Conservation (phyloP, 1,284 basidiomycete genomes). For the Fereydounia khargensis region DNA sequence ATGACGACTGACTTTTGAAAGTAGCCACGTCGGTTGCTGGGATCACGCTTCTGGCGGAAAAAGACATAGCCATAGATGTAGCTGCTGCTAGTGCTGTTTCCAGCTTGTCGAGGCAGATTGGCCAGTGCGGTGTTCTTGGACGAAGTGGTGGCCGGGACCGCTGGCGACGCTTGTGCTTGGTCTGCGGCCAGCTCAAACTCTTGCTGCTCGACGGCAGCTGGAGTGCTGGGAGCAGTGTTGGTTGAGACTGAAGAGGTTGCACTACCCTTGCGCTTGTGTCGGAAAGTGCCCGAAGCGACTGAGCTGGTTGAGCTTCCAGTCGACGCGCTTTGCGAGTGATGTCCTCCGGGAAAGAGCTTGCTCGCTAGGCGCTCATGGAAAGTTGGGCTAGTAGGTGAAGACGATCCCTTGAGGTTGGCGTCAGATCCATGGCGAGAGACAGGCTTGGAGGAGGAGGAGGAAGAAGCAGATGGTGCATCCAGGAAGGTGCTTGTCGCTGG, state of each 20-base stretch:
- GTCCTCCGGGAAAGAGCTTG: neutral
- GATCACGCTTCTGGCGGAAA: conserved; percentile 51
- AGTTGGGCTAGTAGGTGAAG: neutral
- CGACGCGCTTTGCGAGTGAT: neutral
- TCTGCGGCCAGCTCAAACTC: no score
- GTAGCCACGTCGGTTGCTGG: conserved; percentile 49
- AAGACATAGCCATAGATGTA: conserved; percentile 56
- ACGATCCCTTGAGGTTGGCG: neutral
- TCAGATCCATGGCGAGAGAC: neutral
- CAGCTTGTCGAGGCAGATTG: conserved; percentile 2
- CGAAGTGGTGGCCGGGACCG: no score
- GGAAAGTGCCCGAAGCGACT: neutral
- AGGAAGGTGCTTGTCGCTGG: no score
- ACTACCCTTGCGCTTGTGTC: neutral
- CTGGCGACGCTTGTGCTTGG: conserved; percentile 4
- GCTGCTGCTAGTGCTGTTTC: conserved; percentile 43
- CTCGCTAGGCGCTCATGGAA: neutral
- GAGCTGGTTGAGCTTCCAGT: neutral
- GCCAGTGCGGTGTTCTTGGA: conserved; percentile 2
- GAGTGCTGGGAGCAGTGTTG: no score
- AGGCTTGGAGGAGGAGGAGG: neutral
- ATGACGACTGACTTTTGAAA: conserved; percentile 76
- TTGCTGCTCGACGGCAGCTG: no score
- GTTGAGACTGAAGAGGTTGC: neutral
- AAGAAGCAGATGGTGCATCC: neutral